A percentile compares a stretch with the other conserved stretches of the same genome.
phyloP scores from a whole-genome alignment of 2,329 filamentous ascomycete species.

The Venturia pyrina region DNA sequence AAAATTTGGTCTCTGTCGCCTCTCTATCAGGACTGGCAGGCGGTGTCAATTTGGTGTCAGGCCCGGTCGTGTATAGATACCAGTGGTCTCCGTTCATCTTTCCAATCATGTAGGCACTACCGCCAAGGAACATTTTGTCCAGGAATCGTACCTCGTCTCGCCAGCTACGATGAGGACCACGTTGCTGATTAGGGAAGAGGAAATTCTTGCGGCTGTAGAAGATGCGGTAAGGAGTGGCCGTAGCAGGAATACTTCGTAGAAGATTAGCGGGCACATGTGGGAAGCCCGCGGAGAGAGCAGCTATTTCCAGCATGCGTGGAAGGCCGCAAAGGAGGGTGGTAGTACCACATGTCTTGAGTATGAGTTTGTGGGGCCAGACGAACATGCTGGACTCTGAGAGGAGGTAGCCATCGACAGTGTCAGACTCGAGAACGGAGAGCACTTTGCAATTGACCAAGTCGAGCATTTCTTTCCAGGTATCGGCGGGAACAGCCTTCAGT shows the following conservation, averaged over 20 bases:
- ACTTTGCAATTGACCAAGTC: constrained; percentile 99
- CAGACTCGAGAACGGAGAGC: constrained; percentile 83
- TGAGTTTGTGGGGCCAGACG: constrained; percentile 98
- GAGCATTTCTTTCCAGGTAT: constrained; percentile 92
- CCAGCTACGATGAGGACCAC: constrained; percentile 93
- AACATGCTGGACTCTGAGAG: constrained; percentile 99
- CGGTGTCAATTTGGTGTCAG: constrained; percentile 68
- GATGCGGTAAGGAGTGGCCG: constrained; percentile 84
- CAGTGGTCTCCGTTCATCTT: constrained; percentile 99
- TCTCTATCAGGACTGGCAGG: constrained; percentile 59
- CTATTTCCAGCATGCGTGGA: constrained; percentile 85
- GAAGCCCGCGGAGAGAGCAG: constrained; percentile 79
- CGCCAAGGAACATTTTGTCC: constrained; percentile 81
- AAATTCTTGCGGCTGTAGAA: constrained; percentile 99
- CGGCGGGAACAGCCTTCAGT: constrained; percentile 72
- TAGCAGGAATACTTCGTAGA: constrained; percentile 56
- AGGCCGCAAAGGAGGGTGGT: constrained; percentile 87
- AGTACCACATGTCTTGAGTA: constrained; percentile 96
- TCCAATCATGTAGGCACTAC: constrained; percentile 98
- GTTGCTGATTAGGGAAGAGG: constrained; percentile 87
- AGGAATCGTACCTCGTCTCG: constrained; percentile 88
- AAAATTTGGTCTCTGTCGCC: constrained; percentile 48
- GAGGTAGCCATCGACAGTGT: constrained; percentile 91
- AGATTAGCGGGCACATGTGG: constrained; percentile 63
- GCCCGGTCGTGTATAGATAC: constrained; percentile 95